phyloP scores from a whole-genome alignment of 805 yeast species.

The Ogataea degrootiae region DNA sequence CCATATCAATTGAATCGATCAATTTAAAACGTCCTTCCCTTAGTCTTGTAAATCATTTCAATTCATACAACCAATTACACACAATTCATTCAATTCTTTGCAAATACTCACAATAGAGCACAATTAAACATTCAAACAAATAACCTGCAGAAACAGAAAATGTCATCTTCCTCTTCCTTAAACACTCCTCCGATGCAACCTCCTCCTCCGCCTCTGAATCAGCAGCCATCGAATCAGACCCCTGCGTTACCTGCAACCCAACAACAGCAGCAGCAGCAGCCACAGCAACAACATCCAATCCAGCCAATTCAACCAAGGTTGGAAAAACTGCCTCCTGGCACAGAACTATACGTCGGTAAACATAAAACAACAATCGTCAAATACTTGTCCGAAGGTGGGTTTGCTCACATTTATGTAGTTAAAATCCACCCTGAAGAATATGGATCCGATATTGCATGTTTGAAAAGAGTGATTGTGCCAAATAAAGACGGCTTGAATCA shows the following conservation, averaged over 20 bases:
- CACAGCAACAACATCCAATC: not conserved
- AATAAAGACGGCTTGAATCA: constrained; percentile 63
- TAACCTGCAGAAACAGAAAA: no score
- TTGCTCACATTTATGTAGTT: constrained; percentile 74
- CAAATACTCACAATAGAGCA: no score
- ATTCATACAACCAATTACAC: no score
- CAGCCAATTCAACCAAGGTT: constrained; percentile 2
- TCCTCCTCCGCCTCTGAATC: not conserved
- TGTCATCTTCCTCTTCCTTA: no score
- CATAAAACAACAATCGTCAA: constrained; percentile 42
- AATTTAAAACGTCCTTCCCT: no score
- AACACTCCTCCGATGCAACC: not conserved
- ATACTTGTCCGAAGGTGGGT: constrained; percentile 57
- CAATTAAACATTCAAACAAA: no score
- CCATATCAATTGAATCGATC: no score
- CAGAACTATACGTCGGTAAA: constrained; percentile 44
- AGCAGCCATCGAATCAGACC: constrained; percentile 3
- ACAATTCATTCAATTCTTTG: no score
- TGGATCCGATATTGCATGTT: constrained; percentile 51
- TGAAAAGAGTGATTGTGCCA: constrained; percentile 70
- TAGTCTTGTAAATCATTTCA: no score
- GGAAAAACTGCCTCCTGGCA: constrained; percentile 36
- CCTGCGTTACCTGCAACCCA: not conserved
- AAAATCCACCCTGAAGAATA: constrained; percentile 44
- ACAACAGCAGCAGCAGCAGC: constrained; percentile 1